Evolutionary conservation across 2,329 filamentous ascomycete genomes (phyloP).

Genomic region (Hirsutella rhossiliensis): DNA sequence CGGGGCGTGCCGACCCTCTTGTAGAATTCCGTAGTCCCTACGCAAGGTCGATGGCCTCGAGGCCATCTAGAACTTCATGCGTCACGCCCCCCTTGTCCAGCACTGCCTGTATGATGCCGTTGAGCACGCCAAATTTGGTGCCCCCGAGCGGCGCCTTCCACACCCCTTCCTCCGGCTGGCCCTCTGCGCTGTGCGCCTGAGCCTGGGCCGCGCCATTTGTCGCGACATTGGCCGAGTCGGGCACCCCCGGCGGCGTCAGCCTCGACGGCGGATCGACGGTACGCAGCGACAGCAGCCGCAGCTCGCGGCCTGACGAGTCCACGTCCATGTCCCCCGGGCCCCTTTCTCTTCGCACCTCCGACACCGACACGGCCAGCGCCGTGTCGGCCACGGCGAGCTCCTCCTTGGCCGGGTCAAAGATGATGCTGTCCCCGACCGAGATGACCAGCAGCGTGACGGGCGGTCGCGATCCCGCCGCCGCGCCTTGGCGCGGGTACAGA

Average conservation of each 20-base stretch:
- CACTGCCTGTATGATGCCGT: conserved; percentile 64
- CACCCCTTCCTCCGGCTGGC: conserved; percentile 54
- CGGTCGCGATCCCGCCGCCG: conserved; percentile 39
- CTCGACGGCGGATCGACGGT: conserved; percentile 66
- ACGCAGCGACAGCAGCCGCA: conserved; percentile 56
- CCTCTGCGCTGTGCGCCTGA: conserved; percentile 26
- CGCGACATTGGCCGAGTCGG: conserved; percentile 49
- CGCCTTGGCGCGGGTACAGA: conserved; percentile 52
- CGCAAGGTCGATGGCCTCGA: conserved; percentile 63
- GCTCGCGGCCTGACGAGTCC: conserved; percentile 25
- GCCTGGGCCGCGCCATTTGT: conserved; percentile 28
- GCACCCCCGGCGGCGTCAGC: conserved; percentile 58
- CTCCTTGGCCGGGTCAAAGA: conserved; percentile 86
- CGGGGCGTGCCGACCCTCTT: not conserved
- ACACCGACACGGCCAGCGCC: conserved; percentile 74
- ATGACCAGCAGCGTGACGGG: conserved; percentile 87
- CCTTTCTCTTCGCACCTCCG: conserved; percentile 25
- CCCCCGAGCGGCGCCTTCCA: conserved; percentile 83
- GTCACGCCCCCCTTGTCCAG: conserved; percentile 69
- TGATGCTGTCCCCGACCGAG: conserved; percentile 72
- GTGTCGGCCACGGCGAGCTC: conserved; percentile 89
- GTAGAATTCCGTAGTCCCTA: conserved; percentile 18
- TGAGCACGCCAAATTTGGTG: conserved; percentile 61
- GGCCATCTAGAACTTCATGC: conserved; percentile 71
- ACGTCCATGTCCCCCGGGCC: conserved; percentile 25